These are phyloP conservation scores for Jasminum sambac DNA, from an alignment of 257 asterid genomes.

Conservation along the genomic window DNA sequence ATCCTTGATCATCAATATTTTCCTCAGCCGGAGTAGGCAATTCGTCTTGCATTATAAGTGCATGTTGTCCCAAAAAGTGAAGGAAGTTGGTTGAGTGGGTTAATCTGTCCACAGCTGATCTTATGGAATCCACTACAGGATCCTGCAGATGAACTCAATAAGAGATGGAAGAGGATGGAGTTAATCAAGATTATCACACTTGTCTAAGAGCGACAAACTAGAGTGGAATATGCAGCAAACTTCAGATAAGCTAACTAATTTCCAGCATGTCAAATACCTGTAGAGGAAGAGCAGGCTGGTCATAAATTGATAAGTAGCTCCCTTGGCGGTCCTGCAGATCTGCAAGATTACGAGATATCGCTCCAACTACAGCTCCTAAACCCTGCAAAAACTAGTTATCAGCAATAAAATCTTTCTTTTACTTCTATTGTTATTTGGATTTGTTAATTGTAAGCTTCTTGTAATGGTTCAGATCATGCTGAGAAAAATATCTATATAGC, in stretches of 20 bases:
- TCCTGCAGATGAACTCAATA: conserved; percentile 54
- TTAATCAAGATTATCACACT: conserved; percentile 3
- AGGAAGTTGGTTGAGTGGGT: conserved; percentile 87
- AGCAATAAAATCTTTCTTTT: conserved; percentile 7
- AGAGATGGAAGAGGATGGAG: conserved; percentile 19
- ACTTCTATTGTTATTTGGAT: not conserved
- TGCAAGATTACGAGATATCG: conserved; percentile 56
- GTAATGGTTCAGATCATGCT: conserved; percentile 12
- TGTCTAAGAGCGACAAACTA: not conserved
- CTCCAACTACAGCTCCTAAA: conserved; percentile 59
- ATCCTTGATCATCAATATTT: conserved; percentile 65
- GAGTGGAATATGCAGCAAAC: not conserved
- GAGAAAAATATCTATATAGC: not conserved
- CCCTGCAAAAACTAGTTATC: conserved; percentile 40
- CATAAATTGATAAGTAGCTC: conserved; percentile 58
- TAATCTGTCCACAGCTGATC: conserved; percentile 84
- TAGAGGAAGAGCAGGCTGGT: conserved; percentile 49
- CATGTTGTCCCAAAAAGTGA: conserved; percentile 90
- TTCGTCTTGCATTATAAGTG: conserved; percentile 96
- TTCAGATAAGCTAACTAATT: not conserved
- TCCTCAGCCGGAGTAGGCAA: conserved; percentile 69
- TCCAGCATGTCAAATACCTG: conserved; percentile 35
- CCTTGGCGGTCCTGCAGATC: conserved; percentile 60
- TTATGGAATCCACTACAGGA: conserved; percentile 78
- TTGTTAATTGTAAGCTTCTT: not conserved